Evolutionary conservation across 306 rosid species (phyloP), one percentile per base, ranked within the genome.

Genomic region (Dalbergia cultrata): DNA sequence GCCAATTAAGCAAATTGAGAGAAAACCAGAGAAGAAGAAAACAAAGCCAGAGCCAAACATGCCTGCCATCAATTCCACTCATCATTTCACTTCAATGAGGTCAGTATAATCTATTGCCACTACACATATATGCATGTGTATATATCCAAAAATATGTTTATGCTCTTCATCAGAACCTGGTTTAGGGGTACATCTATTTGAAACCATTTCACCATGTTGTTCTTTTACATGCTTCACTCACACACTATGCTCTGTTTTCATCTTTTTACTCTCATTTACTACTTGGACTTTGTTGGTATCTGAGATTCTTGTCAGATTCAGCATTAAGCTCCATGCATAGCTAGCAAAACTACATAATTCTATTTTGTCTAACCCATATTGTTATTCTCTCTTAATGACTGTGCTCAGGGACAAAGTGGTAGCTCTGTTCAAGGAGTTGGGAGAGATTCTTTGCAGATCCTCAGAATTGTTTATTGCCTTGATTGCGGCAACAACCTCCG

Each of bases 11-110:
- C 9, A 9, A 4, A 22, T 22, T 22, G 26, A 22, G 26, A 22
- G 26, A 1, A 22, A 22, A 1, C 1, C 1, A 1, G 26, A 22
- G 26, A 22, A 22, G 1, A 22, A 22, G 26, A 22, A 47, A 47
- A 47, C 52, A 47, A 11, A 11, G 13, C 13, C 52, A 47, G 16
- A 47, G 14, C 16, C 13, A 47, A 10, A 47, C 52, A 47, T 47
- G 47, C 52, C 52, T 9, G 16, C 11, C 35, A 19, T 19, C 21
- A 18, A 18, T 57, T 3, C 21, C n/a, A n/a, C n/a, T n/a, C n/a
- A 11, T 56, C 67, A 62, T 66, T 67, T 8, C 60, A 49, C 60
- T 70, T 47, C 39, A 37, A 17, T 8, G 18, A 72, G 65, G 77
- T 56, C 5, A 56, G 77, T 35, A 37, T 39, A 37, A 31, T 52